These are phyloP conservation scores for Neurospora crassa DNA, from an alignment of 2,329 filamentous ascomycete genomes.

Conservation along the genomic window DNA sequence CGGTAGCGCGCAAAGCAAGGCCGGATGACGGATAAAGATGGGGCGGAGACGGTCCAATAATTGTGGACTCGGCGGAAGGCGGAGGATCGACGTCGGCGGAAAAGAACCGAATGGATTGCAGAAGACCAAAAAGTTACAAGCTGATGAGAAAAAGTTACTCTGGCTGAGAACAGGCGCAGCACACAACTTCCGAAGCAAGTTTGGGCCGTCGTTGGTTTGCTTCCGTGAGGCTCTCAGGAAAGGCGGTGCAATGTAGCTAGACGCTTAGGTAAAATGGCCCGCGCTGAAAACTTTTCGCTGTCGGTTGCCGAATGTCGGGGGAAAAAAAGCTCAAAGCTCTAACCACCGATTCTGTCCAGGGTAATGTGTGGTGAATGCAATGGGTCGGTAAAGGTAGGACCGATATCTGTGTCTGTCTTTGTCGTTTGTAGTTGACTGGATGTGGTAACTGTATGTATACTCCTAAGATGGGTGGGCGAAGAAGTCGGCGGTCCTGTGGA, in stretches of 20 bases:
- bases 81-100: background rate
- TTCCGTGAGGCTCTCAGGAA: background rate
- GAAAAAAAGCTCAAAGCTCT: background rate
- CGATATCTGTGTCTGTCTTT: background rate
- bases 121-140: background rate
- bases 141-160: background rate
- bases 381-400: background rate
- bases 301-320: background rate
- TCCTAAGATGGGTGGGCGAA: background rate
- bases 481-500: background rate
- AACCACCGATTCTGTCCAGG: background rate
- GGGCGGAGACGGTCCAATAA: background rate
- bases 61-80: background rate
- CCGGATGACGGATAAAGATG: background rate
- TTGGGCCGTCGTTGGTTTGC: background rate
- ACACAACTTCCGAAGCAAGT: background rate
- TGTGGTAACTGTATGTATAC: background rate
- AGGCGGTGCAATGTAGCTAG: background rate
- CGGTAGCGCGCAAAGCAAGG: background rate
- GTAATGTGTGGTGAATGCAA: background rate
- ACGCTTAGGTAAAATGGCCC: background rate
- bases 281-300: background rate
- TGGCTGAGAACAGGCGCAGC: background rate
- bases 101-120: background rate
- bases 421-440: background rate